These are phyloP conservation scores for Pinus tabuliformis DNA, from an alignment of 75 land plant species.

Conservation along the genomic window DNA sequence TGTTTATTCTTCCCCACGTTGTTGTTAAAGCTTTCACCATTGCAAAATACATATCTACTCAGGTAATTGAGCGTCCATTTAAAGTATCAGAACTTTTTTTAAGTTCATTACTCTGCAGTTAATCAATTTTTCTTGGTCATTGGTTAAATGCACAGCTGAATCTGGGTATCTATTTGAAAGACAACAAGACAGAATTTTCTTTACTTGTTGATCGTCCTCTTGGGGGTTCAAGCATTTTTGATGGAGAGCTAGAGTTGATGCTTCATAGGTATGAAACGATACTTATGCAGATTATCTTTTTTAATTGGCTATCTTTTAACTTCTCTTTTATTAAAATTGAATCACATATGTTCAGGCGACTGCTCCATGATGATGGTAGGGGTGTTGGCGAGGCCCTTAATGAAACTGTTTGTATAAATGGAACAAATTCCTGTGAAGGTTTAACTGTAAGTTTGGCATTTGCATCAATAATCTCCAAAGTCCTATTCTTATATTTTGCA, in stretches of 20 bases:
- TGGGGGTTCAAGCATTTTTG: conserved; percentile 77
- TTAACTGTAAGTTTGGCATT: conserved; percentile 45
- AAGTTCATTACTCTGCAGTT: background rate
- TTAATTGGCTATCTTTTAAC: too few species aligned
- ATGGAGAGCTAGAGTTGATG: conserved; percentile 91
- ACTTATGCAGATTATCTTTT: too few species aligned
- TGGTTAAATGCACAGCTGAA: conserved; percentile 52
- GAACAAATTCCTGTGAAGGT: conserved; percentile 44
- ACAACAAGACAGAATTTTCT: conserved; percentile 64
- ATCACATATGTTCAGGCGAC: too few species aligned
- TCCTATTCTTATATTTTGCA: too few species aligned
- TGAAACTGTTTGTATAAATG: conserved; percentile 64
- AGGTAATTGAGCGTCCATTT: background rate
- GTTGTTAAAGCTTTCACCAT: background rate
- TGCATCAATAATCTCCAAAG: background rate
- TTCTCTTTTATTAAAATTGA: too few species aligned
- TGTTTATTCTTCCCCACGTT: background rate
- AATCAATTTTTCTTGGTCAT: background rate
- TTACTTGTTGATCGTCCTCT: conserved; percentile 86
- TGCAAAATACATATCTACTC: background rate
- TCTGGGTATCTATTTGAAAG: conserved; percentile 79
- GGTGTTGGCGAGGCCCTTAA: conserved; percentile 84
- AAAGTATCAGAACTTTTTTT: background rate
- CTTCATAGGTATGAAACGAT: too few species aligned
- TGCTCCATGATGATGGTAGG: conserved; percentile 78